A percentile compares a stretch with the other conserved stretches of the same genome.
Evolutionary conservation across 352 stramenopile species (phyloP).

Genomic region (Phytophthora pinifolia): DNA sequence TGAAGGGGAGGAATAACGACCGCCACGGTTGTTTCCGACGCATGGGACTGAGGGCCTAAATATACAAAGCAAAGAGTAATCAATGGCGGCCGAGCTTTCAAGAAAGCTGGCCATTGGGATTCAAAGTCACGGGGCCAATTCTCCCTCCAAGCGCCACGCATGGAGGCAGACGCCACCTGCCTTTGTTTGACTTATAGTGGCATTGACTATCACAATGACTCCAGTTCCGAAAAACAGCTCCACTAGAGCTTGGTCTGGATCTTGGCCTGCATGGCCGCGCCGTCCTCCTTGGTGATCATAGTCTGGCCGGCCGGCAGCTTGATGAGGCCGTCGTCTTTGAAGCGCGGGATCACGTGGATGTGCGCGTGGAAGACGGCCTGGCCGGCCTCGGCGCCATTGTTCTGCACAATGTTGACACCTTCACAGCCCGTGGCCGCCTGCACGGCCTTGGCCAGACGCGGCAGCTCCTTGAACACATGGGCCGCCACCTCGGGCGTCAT

Average conservation of each 20-base stretch:
- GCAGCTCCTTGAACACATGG: slow-evolving; percentile 72
- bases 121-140: neutral
- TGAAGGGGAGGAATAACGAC: slow-evolving; percentile 17
- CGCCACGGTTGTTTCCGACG: slow-evolving; percentile 13
- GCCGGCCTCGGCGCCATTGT: slow-evolving; percentile 66
- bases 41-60: slow-evolving; percentile 13
- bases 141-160: no score
- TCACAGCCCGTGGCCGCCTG: slow-evolving; percentile 65
- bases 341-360: slow-evolving; percentile 82
- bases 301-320: slow-evolving; percentile 44
- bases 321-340: slow-evolving; percentile 58
- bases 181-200: no score
- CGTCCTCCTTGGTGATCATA: slow-evolving; percentile 74
- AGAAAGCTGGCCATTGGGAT: neutral
- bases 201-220: no score
- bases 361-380: slow-evolving; percentile 83
- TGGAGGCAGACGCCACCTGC: no score
- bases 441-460: slow-evolving; percentile 73
- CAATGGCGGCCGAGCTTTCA: slow-evolving; percentile 1
- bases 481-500: slow-evolving; percentile 75
- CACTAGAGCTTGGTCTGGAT: slow-evolving; percentile 73
- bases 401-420: slow-evolving; percentile 83
- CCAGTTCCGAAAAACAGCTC: neutral
- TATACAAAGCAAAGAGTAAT: slow-evolving; percentile 16
- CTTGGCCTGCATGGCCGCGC: slow-evolving; percentile 56